Conservation (phyloP, 2,329 filamentous ascomycete species). For the Fusarium pilosicola region DNA sequence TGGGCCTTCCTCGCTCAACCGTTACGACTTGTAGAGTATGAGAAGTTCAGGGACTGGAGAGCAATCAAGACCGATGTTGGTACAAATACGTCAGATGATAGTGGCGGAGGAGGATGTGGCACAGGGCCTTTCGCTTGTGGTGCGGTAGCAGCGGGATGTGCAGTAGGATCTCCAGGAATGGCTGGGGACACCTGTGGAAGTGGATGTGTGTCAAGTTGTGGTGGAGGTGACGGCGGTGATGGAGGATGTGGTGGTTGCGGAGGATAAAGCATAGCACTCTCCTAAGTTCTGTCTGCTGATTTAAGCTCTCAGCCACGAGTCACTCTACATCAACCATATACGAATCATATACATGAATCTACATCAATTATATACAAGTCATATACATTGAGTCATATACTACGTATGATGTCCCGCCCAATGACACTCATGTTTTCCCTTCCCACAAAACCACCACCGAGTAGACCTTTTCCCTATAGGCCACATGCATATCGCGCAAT, state of each 20-base stretch:
- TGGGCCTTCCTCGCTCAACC: conserved; percentile 33
- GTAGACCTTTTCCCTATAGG: neutral
- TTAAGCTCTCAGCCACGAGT: no score
- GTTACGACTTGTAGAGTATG: conserved; percentile 31
- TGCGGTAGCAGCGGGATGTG: conserved; percentile 26
- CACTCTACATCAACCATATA: neutral
- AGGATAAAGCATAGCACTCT: neutral
- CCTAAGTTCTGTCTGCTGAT: no score
- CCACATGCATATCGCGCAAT: conserved; percentile 11
- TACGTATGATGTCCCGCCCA: conserved; percentile 19
- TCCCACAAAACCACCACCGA: conserved; percentile 23
- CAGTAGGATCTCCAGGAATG: conserved; percentile 12
- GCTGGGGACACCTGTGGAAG: conserved; percentile 39
- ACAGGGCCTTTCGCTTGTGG: conserved; percentile 30
- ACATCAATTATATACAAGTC: accelerated
- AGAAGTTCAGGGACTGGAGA: conserved; percentile 39
- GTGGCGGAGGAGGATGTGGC: conserved; percentile 21
- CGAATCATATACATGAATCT: neutral
- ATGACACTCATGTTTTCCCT: conserved; percentile 21
- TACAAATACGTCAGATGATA: neutral
- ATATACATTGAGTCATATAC: no score
- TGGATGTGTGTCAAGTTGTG: conserved; percentile 32
- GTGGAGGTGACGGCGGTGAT: conserved; percentile 14
- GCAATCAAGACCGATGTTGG: conserved; percentile 31
- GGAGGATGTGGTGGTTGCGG: conserved; percentile 36